Evolutionary conservation across 805 yeast species (phyloP).

Genomic region (Kuraishia borneana): DNA sequence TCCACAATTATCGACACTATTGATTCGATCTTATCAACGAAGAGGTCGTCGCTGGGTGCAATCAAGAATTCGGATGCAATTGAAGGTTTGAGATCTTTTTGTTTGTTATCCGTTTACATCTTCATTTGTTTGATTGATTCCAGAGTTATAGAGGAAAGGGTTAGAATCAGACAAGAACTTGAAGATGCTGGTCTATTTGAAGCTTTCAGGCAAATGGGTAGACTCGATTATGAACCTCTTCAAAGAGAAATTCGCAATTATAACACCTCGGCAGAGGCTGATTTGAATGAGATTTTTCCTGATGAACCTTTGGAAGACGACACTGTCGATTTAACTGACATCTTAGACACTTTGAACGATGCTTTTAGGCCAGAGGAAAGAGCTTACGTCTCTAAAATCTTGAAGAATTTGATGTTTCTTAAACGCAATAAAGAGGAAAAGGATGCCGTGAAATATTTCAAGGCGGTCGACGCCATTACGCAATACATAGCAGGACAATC

Average conservation of each 20-base stretch:
- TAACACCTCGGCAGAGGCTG: conserved; percentile 43
- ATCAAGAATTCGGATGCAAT: background rate
- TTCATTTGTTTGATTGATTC: conserved; percentile 49
- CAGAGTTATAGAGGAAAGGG: conserved; percentile 24
- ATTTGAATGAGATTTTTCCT: conserved; percentile 11
- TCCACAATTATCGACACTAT: conserved; percentile 51
- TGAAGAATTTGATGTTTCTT: conserved; percentile 6
- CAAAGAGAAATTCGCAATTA: conserved; percentile 58
- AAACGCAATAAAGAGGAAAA: conserved; percentile 9
- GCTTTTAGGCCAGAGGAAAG: conserved; percentile 1
- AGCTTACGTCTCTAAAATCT: conserved; percentile 3
- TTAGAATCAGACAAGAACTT: conserved; percentile 49
- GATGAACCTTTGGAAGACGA: background rate
- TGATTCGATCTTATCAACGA: conserved; percentile 18
- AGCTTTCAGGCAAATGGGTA: conserved; percentile 23
- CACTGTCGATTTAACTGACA: conserved; percentile 8
- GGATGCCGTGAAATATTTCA: conserved; percentile 21
- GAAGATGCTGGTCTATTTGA: conserved; percentile 44
- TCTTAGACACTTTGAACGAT: conserved; percentile 14
- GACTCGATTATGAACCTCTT: conserved; percentile 44
- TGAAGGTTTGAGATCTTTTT: conserved; percentile 37
- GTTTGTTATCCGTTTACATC: conserved; percentile 58
- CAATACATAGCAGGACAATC: conserved; percentile 1
- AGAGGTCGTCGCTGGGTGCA: background rate
- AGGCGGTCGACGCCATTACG: conserved; percentile 18